A percentile compares a stretch with the other conserved stretches of the same genome.
These are phyloP conservation scores for Speleostelium caveatum DNA, from an alignment of 78 protist genomes.

Conservation along the genomic window DNA sequence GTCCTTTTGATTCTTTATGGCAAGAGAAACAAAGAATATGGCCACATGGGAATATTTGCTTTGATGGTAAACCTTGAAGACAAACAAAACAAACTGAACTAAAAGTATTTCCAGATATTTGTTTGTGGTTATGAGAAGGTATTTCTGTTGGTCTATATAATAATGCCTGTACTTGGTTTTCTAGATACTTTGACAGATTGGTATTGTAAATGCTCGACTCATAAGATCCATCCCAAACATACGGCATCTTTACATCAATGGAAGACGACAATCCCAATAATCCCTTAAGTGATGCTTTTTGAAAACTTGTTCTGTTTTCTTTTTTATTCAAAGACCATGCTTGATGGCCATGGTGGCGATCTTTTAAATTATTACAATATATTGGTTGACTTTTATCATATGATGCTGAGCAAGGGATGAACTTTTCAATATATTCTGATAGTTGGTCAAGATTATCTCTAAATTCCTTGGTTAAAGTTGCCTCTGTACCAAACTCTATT, in stretches of 20 bases:
- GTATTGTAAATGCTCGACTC: background rate
- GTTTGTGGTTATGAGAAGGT: too few relatives aligned
- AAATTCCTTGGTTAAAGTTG: background rate
- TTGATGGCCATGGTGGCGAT: background rate
- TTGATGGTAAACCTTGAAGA: background rate
- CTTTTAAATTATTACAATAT: background rate
- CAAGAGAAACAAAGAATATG: slow-evolving; percentile 7
- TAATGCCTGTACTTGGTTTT: background rate
- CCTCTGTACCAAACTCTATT: too few relatives aligned
- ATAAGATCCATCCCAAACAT: background rate
- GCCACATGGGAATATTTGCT: background rate
- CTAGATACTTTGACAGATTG: background rate
- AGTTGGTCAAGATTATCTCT: background rate
- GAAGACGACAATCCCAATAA: background rate
- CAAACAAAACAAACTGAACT: background rate
- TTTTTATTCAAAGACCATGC: background rate
- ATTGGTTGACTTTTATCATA: background rate
- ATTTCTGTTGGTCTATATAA: too few relatives aligned
- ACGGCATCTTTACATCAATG: background rate
- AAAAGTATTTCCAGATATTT: background rate
- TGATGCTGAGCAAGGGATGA: background rate
- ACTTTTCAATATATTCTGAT: background rate
- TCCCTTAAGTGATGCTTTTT: background rate
- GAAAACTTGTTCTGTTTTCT: too few relatives aligned
- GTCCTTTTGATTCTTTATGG: background rate